These are phyloP conservation scores for Crucibulum laeve DNA, from an alignment of 768 basidiomycete genomes.

Conservation along the genomic window DNA sequence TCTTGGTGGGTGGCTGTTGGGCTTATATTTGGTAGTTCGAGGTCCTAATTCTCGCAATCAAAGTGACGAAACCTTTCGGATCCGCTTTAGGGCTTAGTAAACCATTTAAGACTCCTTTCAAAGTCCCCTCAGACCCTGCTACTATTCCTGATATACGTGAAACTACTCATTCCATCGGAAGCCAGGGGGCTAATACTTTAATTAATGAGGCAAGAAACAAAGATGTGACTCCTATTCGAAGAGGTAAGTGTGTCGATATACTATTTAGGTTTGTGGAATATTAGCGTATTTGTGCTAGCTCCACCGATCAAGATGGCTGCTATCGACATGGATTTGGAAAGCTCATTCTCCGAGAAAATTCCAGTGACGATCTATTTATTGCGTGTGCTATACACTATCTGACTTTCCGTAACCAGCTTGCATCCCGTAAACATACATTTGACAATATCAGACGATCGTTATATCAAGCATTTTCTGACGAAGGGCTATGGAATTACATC, in stretches of 20 bases:
- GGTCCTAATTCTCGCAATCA: neutral
- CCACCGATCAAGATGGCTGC: slow-evolving; percentile 17
- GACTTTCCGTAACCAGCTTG: neutral
- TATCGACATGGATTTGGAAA: slow-evolving; percentile 31
- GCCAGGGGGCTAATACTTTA: neutral
- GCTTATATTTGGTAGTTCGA: neutral
- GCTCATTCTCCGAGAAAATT: slow-evolving; percentile 35
- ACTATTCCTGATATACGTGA: neutral
- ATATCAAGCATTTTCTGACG: slow-evolving; percentile 1
- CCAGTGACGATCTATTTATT: slow-evolving; percentile 20
- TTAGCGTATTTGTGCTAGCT: slow-evolving; percentile 4
- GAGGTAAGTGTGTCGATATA: neutral
- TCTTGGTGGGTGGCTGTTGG: slow-evolving; percentile 21
- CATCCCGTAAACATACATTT: neutral
- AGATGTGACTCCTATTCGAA: neutral
- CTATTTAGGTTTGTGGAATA: neutral
- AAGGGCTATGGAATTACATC: no score
- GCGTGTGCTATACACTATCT: neutral
- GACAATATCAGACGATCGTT: slow-evolving; percentile 2
- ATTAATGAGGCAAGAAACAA: neutral
- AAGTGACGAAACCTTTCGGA: slow-evolving; percentile 45
- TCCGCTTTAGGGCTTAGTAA: slow-evolving; percentile 39
- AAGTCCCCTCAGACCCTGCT: slow-evolving; percentile 20
- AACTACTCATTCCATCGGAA: neutral
- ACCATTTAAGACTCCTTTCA: slow-evolving; percentile 46